Evolutionary conservation across 2,329 filamentous ascomycete species (phyloP).

Genomic region (Parasarocladium wereldwijsianum): DNA sequence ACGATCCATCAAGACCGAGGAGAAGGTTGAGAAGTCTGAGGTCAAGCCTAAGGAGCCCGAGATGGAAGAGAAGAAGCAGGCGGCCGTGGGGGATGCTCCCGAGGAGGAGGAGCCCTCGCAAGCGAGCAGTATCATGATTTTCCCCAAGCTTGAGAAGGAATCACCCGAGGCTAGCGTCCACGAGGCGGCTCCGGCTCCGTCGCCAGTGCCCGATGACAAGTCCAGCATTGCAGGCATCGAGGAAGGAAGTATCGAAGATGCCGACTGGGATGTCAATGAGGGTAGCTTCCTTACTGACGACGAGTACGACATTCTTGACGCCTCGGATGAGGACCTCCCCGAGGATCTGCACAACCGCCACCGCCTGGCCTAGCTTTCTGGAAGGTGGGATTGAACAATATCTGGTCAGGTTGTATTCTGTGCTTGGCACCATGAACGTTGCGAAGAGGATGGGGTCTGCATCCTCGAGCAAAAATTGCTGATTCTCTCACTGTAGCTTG

Average conservation of each 20-base stretch:
- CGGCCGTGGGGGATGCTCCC: not conserved
- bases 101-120: slow-evolving; percentile 15
- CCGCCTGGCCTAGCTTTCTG: too few species aligned
- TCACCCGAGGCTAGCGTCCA: slow-evolving; percentile 73
- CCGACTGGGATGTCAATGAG: slow-evolving; percentile 49
- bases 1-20: slow-evolving; percentile 22
- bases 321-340: slow-evolving; percentile 74
- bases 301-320: slow-evolving; percentile 94
- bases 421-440: too few species aligned
- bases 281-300: slow-evolving; percentile 89
- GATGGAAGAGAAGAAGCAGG: not conserved
- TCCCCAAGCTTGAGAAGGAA: slow-evolving; percentile 92
- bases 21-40: slow-evolving; percentile 10
- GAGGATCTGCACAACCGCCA: slow-evolving; percentile 40
- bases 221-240: slow-evolving; percentile 17
- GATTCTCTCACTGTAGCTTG: too few species aligned
- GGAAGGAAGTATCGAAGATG: slow-evolving; percentile 36
- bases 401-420: too few species aligned
- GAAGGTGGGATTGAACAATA: too few species aligned
- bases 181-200: slow-evolving; percentile 32
- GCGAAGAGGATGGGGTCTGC: too few species aligned
- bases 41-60: not conserved
- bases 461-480: too few species aligned
- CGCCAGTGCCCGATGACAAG: slow-evolving; percentile 29
- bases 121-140: slow-evolving; percentile 66